phyloP scores from a whole-genome alignment of 305 asterid species.

The Plantago rigida region DNA sequence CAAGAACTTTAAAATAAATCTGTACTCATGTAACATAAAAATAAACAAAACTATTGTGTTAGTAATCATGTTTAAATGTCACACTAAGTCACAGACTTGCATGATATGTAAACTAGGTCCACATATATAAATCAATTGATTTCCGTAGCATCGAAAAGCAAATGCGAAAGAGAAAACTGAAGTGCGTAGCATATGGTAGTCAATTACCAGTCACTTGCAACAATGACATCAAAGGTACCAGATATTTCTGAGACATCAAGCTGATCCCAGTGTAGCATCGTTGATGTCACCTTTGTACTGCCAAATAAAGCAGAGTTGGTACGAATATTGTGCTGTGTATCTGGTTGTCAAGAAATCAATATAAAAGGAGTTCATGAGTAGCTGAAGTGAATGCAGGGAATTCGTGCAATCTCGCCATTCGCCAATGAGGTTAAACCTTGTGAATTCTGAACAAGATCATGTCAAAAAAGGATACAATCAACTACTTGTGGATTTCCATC shows the following conservation, averaged over 20 bases:
- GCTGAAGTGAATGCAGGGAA: not conserved
- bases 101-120: not conserved
- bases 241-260: conserved; percentile 29
- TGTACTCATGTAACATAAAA: too few species aligned
- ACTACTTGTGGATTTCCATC: conserved; percentile 92
- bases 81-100: not conserved
- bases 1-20: too few species aligned
- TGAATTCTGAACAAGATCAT: too few species aligned
- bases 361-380: conserved; percentile 15
- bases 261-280: conserved; percentile 78
- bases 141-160: conserved; percentile 22
- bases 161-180: conserved; percentile 4
- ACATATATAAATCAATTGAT: conserved; percentile 9
- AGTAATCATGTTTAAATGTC: too few species aligned
- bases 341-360: conserved; percentile 51
- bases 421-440: too few species aligned
- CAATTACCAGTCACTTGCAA: conserved; percentile 91
- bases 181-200: conserved; percentile 7
- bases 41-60: too few species aligned
- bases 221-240: conserved; percentile 57
- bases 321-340: conserved; percentile 54
- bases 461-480: conserved; percentile 61
- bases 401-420: too few species aligned
- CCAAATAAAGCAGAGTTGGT: conserved; percentile 55
- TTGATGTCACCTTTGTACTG: conserved; percentile 54